Evolutionary conservation across 768 basidiomycete species (phyloP).

Genomic region (Pulveroboletus sp.): DNA sequence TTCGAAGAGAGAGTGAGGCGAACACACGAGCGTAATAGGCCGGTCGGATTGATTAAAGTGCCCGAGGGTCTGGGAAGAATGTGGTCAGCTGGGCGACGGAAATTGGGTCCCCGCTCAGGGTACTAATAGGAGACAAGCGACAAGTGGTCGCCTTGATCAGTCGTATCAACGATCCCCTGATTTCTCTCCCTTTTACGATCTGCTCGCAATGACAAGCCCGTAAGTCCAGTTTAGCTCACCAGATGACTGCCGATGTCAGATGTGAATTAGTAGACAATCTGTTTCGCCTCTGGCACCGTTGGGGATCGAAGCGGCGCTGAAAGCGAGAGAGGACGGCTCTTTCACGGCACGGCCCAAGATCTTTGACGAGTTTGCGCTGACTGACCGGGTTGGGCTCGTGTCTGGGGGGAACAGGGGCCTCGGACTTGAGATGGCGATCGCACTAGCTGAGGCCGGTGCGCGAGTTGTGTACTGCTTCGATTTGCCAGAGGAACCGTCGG

Average conservation of each 20-base stretch:
- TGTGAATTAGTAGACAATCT: slow-evolving; percentile 29
- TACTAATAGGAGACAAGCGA: neutral
- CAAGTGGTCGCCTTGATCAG: neutral
- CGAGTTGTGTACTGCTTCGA: slow-evolving; percentile 68
- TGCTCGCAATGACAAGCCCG: slow-evolving; percentile 8
- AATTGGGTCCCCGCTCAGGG: too few species aligned
- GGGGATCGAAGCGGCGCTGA: slow-evolving; percentile 57
- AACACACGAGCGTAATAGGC: neutral
- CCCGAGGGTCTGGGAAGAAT: neutral
- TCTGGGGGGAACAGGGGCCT: slow-evolving; percentile 66
- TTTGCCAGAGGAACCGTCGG: slow-evolving; percentile 50
- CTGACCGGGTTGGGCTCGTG: slow-evolving; percentile 55
- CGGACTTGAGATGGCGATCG: slow-evolving; percentile 81
- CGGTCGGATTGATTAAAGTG: slow-evolving; percentile 2
- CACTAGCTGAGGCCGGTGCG: slow-evolving; percentile 69
- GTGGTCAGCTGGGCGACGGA: neutral
- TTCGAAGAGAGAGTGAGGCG: neutral
- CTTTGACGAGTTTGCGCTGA: slow-evolving; percentile 55
- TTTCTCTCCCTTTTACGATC: neutral
- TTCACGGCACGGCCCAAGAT: slow-evolving; percentile 44
- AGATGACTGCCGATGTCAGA: neutral
- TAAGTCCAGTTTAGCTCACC: slow-evolving; percentile 7
- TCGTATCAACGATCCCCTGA: neutral
- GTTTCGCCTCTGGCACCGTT: slow-evolving; percentile 56
- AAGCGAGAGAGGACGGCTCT: slow-evolving; percentile 35